Evolutionary conservation across 495 filamentous ascomycete species (phyloP), one percentile per base, ranked within the genome.

Genomic region (Aspergillus baeticus): DNA sequence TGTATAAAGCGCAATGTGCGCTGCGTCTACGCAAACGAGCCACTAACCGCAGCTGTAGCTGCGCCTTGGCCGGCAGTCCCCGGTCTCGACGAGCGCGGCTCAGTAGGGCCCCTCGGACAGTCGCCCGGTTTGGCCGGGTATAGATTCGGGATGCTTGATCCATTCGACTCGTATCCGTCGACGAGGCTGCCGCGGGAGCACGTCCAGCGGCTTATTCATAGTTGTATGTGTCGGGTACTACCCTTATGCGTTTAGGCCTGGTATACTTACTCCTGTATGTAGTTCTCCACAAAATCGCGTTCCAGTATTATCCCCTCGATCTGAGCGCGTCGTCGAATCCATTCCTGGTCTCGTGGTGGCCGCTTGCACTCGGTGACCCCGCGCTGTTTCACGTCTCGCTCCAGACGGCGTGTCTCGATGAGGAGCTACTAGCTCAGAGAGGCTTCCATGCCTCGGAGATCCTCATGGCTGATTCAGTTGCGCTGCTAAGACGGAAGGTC

Each of bases 281-380:
- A 80, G 77, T 82, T 43, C 63, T 79, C 29, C 66, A 74, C 49
- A 80, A 77, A 51, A 82, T 82, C 35, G 78, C 78, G 0, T 82
- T 82, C 46, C 70, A 80, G 50, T 82, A 79, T 51, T 82, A 82
- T 55, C 79, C 78, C 2, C 70, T 82, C 23, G 79, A 82, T 35
- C 58, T 80, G 7, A 77, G 69, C 49, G 51, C 70, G 3, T 64
- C 58, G 5, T 75, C 79, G 33, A 82, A 81, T 60, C 78, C 79
- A 0, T 81, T 81, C 59, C 63, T 82, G 29, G 63, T 79, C 10
- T 81, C 76, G 3, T 82, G 79, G 79, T 81, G 79, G 79, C 79
- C 78, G 3, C 64, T 78, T 15, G 76, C 78, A 5, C 66, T 82
- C 2, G 71, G 65, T 0, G 78, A 81, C 49, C 77, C 78, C 2